These are phyloP conservation scores for Hansenula sp. DNA, from an alignment of 1,139 yeast genomes.

Conservation along the genomic window DNA sequence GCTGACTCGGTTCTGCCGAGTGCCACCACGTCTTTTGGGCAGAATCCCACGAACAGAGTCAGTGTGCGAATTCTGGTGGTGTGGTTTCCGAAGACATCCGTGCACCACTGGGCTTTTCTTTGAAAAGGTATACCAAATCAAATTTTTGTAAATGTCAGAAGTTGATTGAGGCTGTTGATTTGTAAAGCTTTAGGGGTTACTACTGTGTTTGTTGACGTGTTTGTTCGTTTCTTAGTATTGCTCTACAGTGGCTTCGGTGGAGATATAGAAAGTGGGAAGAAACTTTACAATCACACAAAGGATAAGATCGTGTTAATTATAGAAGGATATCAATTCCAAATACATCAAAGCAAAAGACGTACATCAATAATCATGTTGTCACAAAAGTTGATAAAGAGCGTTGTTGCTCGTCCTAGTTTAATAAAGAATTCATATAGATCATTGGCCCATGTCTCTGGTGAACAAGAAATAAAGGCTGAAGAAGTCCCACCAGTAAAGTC, in stretches of 20 bases:
- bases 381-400: constrained; percentile 10
- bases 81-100: neutral
- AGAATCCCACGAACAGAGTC: neutral
- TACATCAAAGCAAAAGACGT: too few relatives aligned
- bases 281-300: neutral
- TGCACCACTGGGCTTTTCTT: neutral
- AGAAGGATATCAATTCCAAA: neutral
- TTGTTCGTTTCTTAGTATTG: too few relatives aligned
- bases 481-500: constrained; percentile 8
- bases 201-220: too few relatives aligned
- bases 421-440: constrained; percentile 8
- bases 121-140: neutral
- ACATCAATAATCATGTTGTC: constrained; percentile 11
- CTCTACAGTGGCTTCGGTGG: too few relatives aligned
- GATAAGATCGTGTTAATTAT: neutral
- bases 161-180: too few relatives aligned
- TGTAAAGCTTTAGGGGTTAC: too few relatives aligned
- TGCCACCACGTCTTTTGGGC: too few relatives aligned
- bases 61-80: neutral
- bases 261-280: too few relatives aligned
- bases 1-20: too few relatives aligned
- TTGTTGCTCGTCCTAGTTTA: constrained; percentile 5
- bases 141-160: neutral
- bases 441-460: constrained; percentile 13
- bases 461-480: constrained; percentile 3